A percentile compares a stretch with the other conserved stretches of the same genome.
phyloP scores from a whole-genome alignment of 75 land plant genomes.

The Larix kaempferi region DNA sequence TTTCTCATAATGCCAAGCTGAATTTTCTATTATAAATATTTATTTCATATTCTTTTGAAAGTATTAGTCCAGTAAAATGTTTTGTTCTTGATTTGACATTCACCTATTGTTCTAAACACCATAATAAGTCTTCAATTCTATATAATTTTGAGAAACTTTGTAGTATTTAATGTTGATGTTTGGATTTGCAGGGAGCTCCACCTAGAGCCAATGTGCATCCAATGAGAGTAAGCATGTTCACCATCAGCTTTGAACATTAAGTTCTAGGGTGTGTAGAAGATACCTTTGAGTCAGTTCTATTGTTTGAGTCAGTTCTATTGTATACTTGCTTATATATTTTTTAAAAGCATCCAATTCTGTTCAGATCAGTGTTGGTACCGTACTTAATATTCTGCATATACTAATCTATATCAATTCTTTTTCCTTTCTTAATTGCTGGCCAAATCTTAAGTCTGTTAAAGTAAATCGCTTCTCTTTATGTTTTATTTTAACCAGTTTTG shows the following conservation, averaged over 20 bases:
- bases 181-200: constrained; percentile 80
- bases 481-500: not conserved
- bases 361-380: not conserved
- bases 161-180: not conserved
- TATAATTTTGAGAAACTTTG: not conserved
- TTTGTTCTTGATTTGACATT: not conserved
- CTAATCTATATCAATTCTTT: not conserved
- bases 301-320: not conserved
- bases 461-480: not conserved
- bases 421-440: not conserved
- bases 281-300: not conserved
- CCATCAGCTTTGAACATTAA: not conserved
- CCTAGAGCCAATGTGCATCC: constrained; percentile 97
- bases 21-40: not conserved
- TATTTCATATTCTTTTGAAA: not conserved
- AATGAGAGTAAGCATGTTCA: constrained; percentile 71
- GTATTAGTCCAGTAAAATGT: not conserved
- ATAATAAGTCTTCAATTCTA: not conserved
- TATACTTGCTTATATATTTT: not conserved
- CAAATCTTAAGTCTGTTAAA: not conserved
- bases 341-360: not conserved
- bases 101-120: not conserved
- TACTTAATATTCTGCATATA: not conserved
- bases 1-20: not conserved
- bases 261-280: not conserved